phyloP scores from a whole-genome alignment of 2,329 filamentous ascomycete species.

The Rhexocercosporidium sp. region DNA sequence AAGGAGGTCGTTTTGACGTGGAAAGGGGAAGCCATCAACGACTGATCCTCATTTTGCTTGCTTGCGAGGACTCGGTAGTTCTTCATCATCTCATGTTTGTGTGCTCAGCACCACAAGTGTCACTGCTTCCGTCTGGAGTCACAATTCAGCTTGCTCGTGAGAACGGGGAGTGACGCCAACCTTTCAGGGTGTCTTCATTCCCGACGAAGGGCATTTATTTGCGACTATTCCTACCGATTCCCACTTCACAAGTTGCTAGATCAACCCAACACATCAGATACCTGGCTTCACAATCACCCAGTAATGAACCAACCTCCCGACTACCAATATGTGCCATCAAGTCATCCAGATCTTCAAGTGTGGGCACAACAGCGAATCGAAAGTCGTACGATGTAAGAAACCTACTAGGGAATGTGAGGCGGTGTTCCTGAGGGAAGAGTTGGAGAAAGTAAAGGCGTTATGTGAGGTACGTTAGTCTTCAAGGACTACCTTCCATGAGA shows the following conservation, averaged over 20 bases:
- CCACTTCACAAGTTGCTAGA: neutral
- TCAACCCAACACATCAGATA: neutral
- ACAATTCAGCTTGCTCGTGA: constrained; percentile 15
- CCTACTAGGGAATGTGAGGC: constrained; percentile 30
- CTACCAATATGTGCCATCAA: constrained; percentile 38
- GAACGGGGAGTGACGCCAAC: constrained; percentile 2
- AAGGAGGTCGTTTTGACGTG: constrained; percentile 56
- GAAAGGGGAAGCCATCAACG: constrained; percentile 48
- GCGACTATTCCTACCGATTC: neutral
- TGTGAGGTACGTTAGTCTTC: constrained; percentile 26
- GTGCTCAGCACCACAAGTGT: neutral
- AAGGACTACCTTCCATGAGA: neutral
- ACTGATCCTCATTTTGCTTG: constrained; percentile 17
- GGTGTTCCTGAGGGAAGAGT: constrained; percentile 36
- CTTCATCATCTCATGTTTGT: constrained; percentile 6
- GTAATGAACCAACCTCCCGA: neutral
- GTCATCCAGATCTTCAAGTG: constrained; percentile 37
- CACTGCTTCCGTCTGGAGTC: neutral
- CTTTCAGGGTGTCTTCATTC: neutral
- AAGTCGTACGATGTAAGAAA: constrained; percentile 29
- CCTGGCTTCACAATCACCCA: neutral
- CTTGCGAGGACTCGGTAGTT: constrained; percentile 11
- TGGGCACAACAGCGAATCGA: constrained; percentile 32
- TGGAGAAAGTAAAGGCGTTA: constrained; percentile 29
- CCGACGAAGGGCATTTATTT: constrained; percentile 5